Conservation (phyloP, 768 basidiomycete genomes). For the Phlegmacium glaucopus region DNA sequence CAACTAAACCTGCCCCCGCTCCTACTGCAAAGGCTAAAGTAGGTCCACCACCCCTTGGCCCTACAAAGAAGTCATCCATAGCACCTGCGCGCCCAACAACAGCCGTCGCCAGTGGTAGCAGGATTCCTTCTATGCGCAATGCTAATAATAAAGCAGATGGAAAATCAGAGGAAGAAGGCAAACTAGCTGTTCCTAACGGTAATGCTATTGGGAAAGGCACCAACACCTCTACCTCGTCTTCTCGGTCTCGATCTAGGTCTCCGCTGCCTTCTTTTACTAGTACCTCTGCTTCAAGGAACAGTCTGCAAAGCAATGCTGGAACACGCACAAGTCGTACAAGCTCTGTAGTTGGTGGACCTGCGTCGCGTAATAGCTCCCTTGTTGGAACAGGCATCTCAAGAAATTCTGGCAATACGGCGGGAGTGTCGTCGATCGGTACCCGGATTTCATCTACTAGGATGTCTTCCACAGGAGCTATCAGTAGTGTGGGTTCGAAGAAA, state of each 20-base stretch:
- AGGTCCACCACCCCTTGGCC: constrained; percentile 15
- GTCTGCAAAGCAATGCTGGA: constrained; percentile 12
- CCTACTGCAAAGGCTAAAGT: constrained; percentile 11
- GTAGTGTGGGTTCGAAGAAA: constrained; percentile 36
- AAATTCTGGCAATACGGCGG: constrained; percentile 35
- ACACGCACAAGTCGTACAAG: constrained; percentile 9
- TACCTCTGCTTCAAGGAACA: constrained; percentile 11
- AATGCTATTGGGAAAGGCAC: constrained; percentile 7
- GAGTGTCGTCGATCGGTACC: constrained; percentile 29
- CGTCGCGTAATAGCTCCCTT: constrained; percentile 9
- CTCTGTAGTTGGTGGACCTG: constrained; percentile 5
- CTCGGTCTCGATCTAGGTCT: constrained; percentile 26
- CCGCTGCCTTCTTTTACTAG: constrained; percentile 21
- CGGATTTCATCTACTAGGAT: constrained; percentile 17
- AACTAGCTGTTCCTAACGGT: background rate
- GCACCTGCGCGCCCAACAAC: constrained; percentile 22
- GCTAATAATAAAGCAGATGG: constrained; percentile 13
- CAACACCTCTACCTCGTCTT: constrained; percentile 16
- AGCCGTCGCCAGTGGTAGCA: constrained; percentile 14
- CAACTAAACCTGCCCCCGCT: constrained; percentile 5
- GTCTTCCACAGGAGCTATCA: constrained; percentile 16
- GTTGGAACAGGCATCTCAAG: constrained; percentile 17
- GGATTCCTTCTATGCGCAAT: constrained; percentile 14
- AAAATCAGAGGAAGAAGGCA: background rate
- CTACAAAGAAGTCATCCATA: constrained; percentile 15